These are phyloP conservation scores for Salvia splendens DNA, from an alignment of 257 asterid species.

Conservation along the genomic window DNA sequence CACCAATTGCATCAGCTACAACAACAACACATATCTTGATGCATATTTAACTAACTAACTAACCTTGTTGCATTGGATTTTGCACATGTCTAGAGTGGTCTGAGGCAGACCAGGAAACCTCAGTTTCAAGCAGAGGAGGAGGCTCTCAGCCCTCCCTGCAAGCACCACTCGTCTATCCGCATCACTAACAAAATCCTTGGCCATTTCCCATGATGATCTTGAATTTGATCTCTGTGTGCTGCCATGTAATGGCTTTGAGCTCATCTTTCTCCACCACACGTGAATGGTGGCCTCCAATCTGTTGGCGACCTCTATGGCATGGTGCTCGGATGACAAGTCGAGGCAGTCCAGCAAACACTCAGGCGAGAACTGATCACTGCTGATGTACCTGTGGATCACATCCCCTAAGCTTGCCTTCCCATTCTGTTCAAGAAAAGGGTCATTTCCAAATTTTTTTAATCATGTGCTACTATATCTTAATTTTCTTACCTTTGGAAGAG, in stretches of 20 bases:
- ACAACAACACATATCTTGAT: too few relatives aligned
- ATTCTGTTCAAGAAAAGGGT: constrained; percentile 40
- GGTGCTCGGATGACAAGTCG: constrained; percentile 74
- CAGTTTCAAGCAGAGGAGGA: constrained; percentile 62
- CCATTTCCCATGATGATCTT: constrained; percentile 78
- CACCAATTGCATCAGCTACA: not conserved
- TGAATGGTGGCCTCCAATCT: constrained; percentile 66
- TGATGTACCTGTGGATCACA: constrained; percentile 57
- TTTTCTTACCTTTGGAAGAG: constrained; percentile 69
- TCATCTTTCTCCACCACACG: constrained; percentile 54
- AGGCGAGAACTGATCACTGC: constrained; percentile 63
- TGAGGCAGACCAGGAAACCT: constrained; percentile 84
- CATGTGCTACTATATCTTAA: not conserved
- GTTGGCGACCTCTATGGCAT: constrained; percentile 73
- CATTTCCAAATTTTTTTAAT: not conserved
- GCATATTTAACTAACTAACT: too few relatives aligned
- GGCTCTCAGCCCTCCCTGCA: constrained; percentile 71
- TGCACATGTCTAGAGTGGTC: constrained; percentile 72
- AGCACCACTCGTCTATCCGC: constrained; percentile 58
- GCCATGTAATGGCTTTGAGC: constrained; percentile 44
- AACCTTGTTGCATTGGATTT: constrained; percentile 79
- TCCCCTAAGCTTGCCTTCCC: constrained; percentile 74
- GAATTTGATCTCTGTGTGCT: constrained; percentile 50
- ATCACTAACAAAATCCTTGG: constrained; percentile 70
- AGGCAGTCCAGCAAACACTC: constrained; percentile 80